phyloP scores from a whole-genome alignment of 345 rosid species.

The Gossypium herbaceum region DNA sequence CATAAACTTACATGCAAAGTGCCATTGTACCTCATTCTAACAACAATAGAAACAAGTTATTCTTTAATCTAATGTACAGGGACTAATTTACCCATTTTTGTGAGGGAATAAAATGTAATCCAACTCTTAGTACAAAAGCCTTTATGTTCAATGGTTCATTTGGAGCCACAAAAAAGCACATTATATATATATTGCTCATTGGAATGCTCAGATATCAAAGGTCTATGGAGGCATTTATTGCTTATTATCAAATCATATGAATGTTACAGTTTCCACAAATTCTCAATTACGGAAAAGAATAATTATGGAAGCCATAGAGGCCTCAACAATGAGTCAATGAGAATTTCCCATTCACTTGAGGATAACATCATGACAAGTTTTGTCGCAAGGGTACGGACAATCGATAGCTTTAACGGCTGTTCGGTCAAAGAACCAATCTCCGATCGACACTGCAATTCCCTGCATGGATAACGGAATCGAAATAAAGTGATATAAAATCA shows the following conservation, averaged over 20 bases:
- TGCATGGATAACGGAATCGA: conserved; percentile 31
- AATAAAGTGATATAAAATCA: background rate
- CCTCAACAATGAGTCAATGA: conserved; percentile 14
- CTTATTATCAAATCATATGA: conserved; percentile 3
- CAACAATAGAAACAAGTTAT: too few relatives aligned
- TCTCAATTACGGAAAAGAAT: conserved; percentile 10
- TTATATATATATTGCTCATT: too few relatives aligned
- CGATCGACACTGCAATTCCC: conserved; percentile 75
- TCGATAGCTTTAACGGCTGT: conserved; percentile 51
- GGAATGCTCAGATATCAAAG: background rate
- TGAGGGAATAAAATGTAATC: too few relatives aligned
- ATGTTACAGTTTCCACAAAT: conserved; percentile 19
- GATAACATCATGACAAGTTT: conserved; percentile 70
- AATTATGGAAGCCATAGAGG: conserved; percentile 1
- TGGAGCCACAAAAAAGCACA: too few relatives aligned
- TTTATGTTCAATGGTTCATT: too few relatives aligned
- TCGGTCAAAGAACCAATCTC: conserved; percentile 92
- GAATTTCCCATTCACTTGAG: conserved; percentile 51
- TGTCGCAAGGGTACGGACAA: conserved; percentile 86
- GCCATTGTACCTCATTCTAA: too few relatives aligned
- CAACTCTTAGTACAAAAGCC: too few relatives aligned
- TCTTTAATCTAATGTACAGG: too few relatives aligned
- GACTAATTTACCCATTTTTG: too few relatives aligned
- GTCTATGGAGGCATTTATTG: too few relatives aligned
- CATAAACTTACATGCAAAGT: too few relatives aligned